A percentile compares a stretch with the other conserved stretches of the same genome.
phyloP scores from a whole-genome alignment of 1,139 yeast genomes.

The Spencermartinsiella ligniputridi region DNA sequence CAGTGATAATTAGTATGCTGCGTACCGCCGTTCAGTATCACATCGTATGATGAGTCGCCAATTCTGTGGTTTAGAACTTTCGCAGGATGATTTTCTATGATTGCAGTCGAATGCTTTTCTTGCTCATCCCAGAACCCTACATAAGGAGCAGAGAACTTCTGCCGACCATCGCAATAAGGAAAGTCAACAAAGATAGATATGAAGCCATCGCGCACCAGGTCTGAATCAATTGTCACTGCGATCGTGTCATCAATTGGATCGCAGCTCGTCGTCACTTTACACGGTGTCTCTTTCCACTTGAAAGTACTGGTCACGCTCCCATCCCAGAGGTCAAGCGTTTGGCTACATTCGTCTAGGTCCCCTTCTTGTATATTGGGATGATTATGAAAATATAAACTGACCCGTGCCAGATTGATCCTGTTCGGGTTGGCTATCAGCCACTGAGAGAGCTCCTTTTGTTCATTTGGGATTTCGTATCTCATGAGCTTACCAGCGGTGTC shows the following conservation, averaged over 20 bases:
- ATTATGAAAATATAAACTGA: conserved; percentile 8
- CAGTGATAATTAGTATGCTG: neutral
- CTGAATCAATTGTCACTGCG: conserved; percentile 3
- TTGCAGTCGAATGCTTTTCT: conserved; percentile 6
- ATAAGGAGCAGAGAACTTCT: conserved; percentile 13
- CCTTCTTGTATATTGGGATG: neutral
- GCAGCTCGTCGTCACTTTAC: neutral
- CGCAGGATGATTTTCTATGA: neutral
- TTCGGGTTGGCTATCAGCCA: conserved; percentile 15
- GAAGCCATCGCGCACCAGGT: conserved; percentile 1
- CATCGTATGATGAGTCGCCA: conserved; percentile 2
- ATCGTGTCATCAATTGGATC: neutral
- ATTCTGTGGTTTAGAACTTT: neutral
- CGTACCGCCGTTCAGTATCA: neutral
- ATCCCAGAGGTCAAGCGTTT: neutral
- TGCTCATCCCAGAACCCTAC: conserved; percentile 11
- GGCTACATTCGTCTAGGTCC: neutral
- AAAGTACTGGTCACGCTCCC: neutral
- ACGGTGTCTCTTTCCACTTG: neutral
- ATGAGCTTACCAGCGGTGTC: conserved; percentile 10
- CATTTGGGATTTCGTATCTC: conserved; percentile 11
- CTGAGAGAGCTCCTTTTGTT: conserved; percentile 13
- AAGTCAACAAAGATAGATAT: conserved; percentile 9
- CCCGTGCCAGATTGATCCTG: conserved; percentile 12
- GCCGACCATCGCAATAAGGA: conserved; percentile 9